phyloP scores from a whole-genome alignment of 1,284 basidiomycete species.

The Austropuccinia psidii region DNA sequence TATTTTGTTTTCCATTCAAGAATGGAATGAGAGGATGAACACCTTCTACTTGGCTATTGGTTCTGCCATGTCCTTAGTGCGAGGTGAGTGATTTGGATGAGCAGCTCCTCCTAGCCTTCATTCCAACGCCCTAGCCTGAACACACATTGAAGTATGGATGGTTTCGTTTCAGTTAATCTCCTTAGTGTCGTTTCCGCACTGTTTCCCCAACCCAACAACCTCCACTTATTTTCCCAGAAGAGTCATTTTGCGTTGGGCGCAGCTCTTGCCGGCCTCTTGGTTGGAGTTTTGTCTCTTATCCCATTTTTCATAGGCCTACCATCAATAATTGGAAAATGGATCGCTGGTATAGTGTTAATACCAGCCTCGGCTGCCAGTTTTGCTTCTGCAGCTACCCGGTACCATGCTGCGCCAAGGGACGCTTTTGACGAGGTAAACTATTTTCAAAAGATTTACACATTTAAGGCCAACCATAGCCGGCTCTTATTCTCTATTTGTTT shows the following conservation, averaged over 20 bases:
- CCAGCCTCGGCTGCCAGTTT: not conserved
- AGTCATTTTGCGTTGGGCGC: constrained; percentile 18
- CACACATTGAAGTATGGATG: not conserved
- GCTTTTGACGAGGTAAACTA: constrained; percentile 25
- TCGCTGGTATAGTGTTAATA: constrained; percentile 6
- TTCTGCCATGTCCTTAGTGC: constrained; percentile 17
- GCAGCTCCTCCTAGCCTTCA: too few relatives aligned
- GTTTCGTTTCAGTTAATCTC: constrained; percentile 8
- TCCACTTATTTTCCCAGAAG: constrained; percentile 20
- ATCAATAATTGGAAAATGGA: not conserved
- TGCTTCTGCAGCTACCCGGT: not conserved
- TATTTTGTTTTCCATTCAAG: constrained; percentile 30
- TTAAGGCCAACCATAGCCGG: too few relatives aligned
- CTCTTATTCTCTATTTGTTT: not conserved
- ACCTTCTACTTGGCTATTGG: constrained; percentile 9
- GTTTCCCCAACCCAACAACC: constrained; percentile 33
- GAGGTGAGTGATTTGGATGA: too few relatives aligned
- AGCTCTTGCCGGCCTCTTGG: constrained; percentile 1
- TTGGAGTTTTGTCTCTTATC: not conserved
- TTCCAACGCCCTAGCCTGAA: not conserved
- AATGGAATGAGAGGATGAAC: constrained; percentile 27
- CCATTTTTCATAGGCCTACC: not conserved
- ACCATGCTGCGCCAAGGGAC: constrained; percentile 7
- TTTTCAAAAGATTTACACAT: too few relatives aligned
- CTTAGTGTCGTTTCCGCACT: constrained; percentile 1